Conservation (phyloP, 768 basidiomycete genomes). For the Mycena alexandri region DNA sequence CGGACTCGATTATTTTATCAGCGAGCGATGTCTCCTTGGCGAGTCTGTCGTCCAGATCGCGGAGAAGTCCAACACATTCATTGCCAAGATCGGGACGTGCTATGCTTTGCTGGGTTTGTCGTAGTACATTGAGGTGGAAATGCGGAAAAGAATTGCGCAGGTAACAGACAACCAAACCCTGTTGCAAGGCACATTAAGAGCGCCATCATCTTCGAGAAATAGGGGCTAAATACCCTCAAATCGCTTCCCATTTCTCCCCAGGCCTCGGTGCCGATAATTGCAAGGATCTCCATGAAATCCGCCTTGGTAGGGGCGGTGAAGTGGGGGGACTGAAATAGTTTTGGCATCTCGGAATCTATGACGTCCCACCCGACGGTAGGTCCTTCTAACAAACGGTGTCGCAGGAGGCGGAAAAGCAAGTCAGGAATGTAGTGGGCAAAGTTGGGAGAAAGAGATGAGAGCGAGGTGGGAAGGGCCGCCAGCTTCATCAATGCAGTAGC, state of each 20-base stretch:
- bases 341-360: conserved; percentile 47
- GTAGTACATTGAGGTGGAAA: conserved; percentile 43
- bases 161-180: conserved; percentile 44
- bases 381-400: conserved; percentile 59
- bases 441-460: conserved; percentile 37
- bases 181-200: conserved; percentile 32
- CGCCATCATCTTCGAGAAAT: conserved; percentile 2
- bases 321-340: conserved; percentile 39
- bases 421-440: conserved; percentile 49
- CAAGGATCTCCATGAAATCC: conserved; percentile 53
- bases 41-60: conserved; percentile 24
- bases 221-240: conserved; percentile 46
- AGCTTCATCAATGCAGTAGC: conserved; percentile 56
- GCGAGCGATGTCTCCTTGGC: conserved; percentile 2
- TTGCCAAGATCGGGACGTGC: conserved; percentile 22
- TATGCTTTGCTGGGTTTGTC: conserved; percentile 39
- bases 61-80: conserved; percentile 15
- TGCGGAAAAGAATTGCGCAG: conserved; percentile 47
- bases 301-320: conserved; percentile 45
- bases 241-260: conserved; percentile 51
- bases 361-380: conserved; percentile 53
- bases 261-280: conserved; percentile 52
- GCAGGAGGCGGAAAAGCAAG: conserved; percentile 55
- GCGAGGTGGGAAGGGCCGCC: conserved; percentile 45
- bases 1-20: neutral